phyloP scores from a whole-genome alignment of 2,329 filamentous ascomycete genomes.

The Xylariales sp. region DNA sequence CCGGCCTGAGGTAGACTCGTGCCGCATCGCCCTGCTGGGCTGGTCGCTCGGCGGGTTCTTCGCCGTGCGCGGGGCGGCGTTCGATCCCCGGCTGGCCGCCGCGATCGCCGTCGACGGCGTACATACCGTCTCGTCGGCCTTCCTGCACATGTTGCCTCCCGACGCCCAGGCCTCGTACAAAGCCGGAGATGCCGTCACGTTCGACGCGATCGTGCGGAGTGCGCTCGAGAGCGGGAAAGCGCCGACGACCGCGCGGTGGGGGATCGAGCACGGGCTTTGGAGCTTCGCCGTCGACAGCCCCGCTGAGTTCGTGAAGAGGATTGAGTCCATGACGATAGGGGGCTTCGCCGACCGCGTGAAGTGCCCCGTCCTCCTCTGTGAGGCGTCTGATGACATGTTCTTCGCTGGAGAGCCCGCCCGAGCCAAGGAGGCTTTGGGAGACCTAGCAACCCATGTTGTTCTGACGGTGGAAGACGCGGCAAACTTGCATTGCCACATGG shows the following conservation, averaged over 20 bases:
- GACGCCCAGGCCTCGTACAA: not conserved
- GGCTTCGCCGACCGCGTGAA: conserved; percentile 4
- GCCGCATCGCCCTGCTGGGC: conserved; percentile 30
- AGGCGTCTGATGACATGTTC: conserved; percentile 17
- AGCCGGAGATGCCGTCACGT: not conserved
- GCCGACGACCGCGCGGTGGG: not conserved
- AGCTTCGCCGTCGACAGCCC: not conserved
- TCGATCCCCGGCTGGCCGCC: conserved; percentile 36
- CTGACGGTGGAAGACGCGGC: too few relatives aligned
- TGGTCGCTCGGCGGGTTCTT: conserved; percentile 37
- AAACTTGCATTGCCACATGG: too few relatives aligned
- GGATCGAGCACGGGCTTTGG: not conserved
- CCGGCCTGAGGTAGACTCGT: conserved; percentile 18
- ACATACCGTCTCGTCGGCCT: conserved; percentile 18
- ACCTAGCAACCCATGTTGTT: too few relatives aligned
- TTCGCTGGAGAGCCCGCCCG: conserved; percentile 22
- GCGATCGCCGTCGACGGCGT: conserved; percentile 34
- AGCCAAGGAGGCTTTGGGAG: too few relatives aligned
- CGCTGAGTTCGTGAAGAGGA: not conserved
- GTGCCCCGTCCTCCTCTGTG: conserved; percentile 17
- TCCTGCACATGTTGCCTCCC: not conserved
- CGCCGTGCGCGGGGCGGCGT: conserved; percentile 34
- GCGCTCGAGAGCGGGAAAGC: not conserved
- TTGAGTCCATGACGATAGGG: not conserved
- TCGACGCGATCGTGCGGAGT: not conserved